A percentile compares a stretch with the other conserved stretches of the same genome.
Conservation (phyloP, 192 early-diverging fungal genomes). For the Coemansia aciculifera region DNA sequence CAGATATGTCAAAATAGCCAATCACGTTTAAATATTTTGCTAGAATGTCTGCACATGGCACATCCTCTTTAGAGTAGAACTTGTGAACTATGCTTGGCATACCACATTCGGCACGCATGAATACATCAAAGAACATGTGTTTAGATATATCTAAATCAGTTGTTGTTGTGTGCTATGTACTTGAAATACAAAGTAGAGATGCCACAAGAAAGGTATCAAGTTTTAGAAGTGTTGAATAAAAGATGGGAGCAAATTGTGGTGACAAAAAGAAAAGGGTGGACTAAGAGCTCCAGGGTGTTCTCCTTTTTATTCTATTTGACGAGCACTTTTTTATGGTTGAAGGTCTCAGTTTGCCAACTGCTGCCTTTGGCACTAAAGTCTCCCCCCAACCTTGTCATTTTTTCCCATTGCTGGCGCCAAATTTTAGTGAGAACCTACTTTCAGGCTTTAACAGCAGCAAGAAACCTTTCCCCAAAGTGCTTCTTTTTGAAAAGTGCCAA, state of each 20-base stretch:
- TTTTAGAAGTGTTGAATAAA: neutral
- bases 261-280: neutral
- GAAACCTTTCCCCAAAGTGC: too few relatives aligned
- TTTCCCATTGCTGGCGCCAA: too few relatives aligned
- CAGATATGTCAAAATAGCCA: neutral
- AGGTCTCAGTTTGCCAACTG: too few relatives aligned
- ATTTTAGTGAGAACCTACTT: too few relatives aligned
- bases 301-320: neutral
- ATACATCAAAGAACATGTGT: neutral
- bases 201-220: neutral
- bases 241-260: neutral
- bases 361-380: too few relatives aligned
- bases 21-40: neutral
- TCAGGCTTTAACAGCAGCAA: too few relatives aligned
- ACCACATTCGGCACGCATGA: neutral
- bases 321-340: too few relatives aligned
- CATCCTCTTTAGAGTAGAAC: neutral
- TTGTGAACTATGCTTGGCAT: neutral
- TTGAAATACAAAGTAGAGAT: too few relatives aligned
- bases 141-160: neutral
- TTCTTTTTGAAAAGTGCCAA: too few relatives aligned
- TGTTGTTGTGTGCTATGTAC: too few relatives aligned
- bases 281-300: neutral
- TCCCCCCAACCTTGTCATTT: too few relatives aligned
- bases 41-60: neutral